A percentile compares a stretch with the other conserved stretches of the same genome.
These are phyloP conservation scores for Aspergillus texensis DNA, from an alignment of 2,329 filamentous ascomycete genomes.

Conservation along the genomic window DNA sequence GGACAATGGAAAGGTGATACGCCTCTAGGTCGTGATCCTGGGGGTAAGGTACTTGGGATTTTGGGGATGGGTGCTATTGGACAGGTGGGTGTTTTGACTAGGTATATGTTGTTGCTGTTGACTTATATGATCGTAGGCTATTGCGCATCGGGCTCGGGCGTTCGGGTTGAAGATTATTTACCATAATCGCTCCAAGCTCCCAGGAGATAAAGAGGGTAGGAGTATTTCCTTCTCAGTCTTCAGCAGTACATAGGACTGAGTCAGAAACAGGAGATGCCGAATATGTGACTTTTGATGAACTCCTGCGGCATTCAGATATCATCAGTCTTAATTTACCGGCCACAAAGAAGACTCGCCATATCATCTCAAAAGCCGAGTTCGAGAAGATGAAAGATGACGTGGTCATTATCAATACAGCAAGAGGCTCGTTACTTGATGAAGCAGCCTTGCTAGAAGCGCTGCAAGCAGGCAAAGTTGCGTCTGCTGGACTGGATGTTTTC, in stretches of 20 bases:
- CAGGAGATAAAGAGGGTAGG: not conserved
- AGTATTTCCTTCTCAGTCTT: not conserved
- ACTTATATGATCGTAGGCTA: not conserved
- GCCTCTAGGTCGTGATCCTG: not conserved
- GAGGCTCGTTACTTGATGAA: slow-evolving; percentile 31
- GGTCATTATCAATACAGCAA: slow-evolving; percentile 39
- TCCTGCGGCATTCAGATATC: not conserved
- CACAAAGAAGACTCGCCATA: not conserved
- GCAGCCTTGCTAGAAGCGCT: slow-evolving; percentile 1
- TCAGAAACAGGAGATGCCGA: not conserved
- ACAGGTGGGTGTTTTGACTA: not conserved
- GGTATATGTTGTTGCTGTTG: not conserved
- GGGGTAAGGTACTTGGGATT: not conserved
- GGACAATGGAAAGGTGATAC: not conserved
- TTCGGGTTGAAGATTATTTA: not conserved
- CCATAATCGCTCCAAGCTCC: not conserved
- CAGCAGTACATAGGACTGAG: not conserved
- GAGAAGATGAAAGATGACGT: slow-evolving; percentile 38
- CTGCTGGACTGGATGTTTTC: not conserved
- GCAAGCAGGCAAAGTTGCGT: not conserved
- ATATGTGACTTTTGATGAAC: not conserved
- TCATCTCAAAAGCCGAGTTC: not conserved
- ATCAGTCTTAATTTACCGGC: not conserved
- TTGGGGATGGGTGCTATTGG: not conserved
- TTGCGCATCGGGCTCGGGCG: not conserved